Evolutionary conservation across 176 grass and related monocot species (phyloP), one percentile per base, ranked within the genome.

Genomic region (Ampelocalamus luodianensis): DNA sequence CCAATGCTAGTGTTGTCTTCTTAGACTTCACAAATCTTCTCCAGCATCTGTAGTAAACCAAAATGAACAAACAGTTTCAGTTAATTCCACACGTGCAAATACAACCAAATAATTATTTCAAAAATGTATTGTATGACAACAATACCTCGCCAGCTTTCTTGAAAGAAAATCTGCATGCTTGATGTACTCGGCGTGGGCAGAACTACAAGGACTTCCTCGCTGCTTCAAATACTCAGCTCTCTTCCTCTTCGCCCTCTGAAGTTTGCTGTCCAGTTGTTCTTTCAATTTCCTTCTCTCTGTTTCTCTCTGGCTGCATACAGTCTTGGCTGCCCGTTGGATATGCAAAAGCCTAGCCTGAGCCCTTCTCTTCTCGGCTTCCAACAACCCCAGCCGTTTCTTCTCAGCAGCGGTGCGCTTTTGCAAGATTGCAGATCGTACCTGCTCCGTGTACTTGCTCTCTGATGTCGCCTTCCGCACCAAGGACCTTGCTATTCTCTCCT

Each of bases 221-320:
- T 96, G 90, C 89, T 79, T 99, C 74, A 99, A 83, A 90, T 92
- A 96, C 27, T 99, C 96, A 65, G 89, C 91, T 81, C 96, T 94
- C 79, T 99, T 88, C 65, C 76, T 73, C 76, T 89, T 94, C 0
- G 96, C 96, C 86, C 86, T 99, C 86, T 92, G 93, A 55, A 99
- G 91, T 68, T 91, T 92, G 79, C 87, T 89, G 55, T 96, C 90
- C 65, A 99, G 81, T 37, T 99, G 96, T 75, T 99, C 93, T 87
- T 99, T 92, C 81, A 96, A 83, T 85, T 81, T 94, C 45, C 70
- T 85, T 79, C 88, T 93, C 79, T 99, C 93, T 16, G 17, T 86
- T 88, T 98, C 96, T 76, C 96, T 93, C 59, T 80, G 85, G 71
- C 90, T 92, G 90, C 91, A 90, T 18, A 96, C 91, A 18, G 55